phyloP scores from a whole-genome alignment of 2,329 filamentous ascomycete genomes.

The Botrytis elliptica region DNA sequence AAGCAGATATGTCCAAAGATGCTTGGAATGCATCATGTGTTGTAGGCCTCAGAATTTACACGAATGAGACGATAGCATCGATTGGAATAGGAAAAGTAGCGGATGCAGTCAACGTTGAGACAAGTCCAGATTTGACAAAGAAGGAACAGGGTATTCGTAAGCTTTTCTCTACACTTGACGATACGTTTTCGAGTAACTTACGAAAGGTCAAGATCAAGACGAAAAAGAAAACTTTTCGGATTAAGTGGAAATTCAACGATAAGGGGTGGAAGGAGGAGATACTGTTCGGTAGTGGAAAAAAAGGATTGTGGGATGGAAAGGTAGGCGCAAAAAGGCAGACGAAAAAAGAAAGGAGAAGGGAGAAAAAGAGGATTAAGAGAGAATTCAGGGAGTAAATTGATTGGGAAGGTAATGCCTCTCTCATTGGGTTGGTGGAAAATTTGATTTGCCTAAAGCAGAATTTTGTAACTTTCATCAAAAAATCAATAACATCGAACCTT shows the following conservation, averaged over 20 bases:
- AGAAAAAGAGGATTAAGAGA: not conserved
- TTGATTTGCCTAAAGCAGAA: not conserved
- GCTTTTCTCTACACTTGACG: not conserved
- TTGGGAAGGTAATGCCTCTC: not conserved
- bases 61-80: not conserved
- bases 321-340: not conserved
- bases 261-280: not conserved
- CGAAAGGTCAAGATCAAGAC: conserved; percentile 1
- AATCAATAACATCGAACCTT: not conserved
- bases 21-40: conserved; percentile 8
- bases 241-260: not conserved
- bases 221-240: not conserved
- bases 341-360: not conserved
- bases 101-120: not conserved
- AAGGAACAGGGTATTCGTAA: not conserved
- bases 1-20: not conserved
- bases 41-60: conserved; percentile 5
- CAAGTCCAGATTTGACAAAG: no score
- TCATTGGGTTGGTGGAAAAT: not conserved
- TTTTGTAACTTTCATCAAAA: not conserved
- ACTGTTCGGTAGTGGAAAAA: not conserved
- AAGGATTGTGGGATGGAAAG: not conserved
- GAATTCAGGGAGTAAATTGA: not conserved
- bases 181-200: not conserved
- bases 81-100: not conserved